These are phyloP conservation scores for Colletotrichum navitas DNA, from an alignment of 2,329 filamentous ascomycete genomes.

Conservation along the genomic window DNA sequence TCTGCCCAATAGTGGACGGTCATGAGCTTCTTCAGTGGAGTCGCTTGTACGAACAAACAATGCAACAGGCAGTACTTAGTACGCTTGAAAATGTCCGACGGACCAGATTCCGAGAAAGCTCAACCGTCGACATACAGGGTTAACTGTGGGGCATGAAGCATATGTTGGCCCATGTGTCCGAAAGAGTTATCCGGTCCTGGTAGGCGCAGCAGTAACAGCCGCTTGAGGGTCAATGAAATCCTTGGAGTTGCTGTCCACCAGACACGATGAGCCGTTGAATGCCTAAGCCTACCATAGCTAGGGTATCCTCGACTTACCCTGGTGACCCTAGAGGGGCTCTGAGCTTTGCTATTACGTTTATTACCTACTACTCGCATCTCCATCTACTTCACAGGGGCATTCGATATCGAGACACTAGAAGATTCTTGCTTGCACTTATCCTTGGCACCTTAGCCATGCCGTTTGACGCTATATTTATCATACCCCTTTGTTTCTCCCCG, in stretches of 20 bases:
- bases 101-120: not conserved
- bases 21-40: not conserved
- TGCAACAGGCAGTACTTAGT: not conserved
- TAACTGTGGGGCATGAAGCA: not conserved
- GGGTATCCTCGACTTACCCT: no score
- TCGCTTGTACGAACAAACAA: not conserved
- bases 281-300: no score
- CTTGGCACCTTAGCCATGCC: no score
- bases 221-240: no score
- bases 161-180: not conserved
- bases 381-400: not conserved
- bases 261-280: no score
- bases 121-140: no score
- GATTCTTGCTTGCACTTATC: not conserved
- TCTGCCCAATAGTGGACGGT: slow-evolving; percentile 2
- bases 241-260: no score
- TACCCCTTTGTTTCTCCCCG: not conserved
- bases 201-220: not conserved
- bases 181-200: not conserved
- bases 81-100: not conserved
- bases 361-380: not conserved
- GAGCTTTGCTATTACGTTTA: not conserved
- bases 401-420: not conserved
- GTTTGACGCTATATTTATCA: not conserved
- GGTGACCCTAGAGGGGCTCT: no score